Evolutionary conservation across 805 yeast species (phyloP), one percentile per base, ranked within the genome.

Genomic region (Pichia eremophila): DNA sequence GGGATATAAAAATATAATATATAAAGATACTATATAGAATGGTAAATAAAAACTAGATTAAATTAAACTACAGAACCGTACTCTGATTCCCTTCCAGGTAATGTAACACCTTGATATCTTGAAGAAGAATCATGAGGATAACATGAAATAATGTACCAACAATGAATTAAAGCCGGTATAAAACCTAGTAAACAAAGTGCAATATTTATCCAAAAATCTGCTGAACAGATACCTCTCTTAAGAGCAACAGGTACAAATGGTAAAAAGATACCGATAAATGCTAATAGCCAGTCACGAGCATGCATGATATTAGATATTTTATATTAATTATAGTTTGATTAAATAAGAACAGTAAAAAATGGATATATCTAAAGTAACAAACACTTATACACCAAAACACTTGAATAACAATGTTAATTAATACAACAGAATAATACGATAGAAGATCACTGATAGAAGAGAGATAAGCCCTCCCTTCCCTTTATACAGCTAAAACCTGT

Each of bases 161-260:
- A 69, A 58, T 86, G 95, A 51, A 86, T 63, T 36, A 85, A 72
- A 11, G 93, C 95, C 0, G 95, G 95, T 46, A 86, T 59, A 60
- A 73, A 81, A 1, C 95, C 93, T 40, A 86, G 69, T 48, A 77
- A 58, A 63, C 88, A 83, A 31, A 86, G 72, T 8, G 83, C 78
- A 42, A 83, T 69, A 60, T 83, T 84, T 51, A 83, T 75, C 67
- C 74, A 67, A 54, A 73, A 77, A 57, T 79, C 85, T 36, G 78
- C 74, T 5, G 83, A 74, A 46, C 72, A 70, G 46, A 74, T 56
- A 1, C 90, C 90, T 56, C 85, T 67, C 63, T 84, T 84, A 52
- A 82, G 60, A 43, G 79, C 72, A 25, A 84, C 90, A 9, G 89
- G 84, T 37, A 83, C 67, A 8, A 88, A 88, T 11, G 91, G 91